A percentile compares a stretch with the other conserved stretches of the same genome.
Evolutionary conservation across 257 asterid genomes (phyloP).

Genomic region (Jaltomata sinuosa): DNA sequence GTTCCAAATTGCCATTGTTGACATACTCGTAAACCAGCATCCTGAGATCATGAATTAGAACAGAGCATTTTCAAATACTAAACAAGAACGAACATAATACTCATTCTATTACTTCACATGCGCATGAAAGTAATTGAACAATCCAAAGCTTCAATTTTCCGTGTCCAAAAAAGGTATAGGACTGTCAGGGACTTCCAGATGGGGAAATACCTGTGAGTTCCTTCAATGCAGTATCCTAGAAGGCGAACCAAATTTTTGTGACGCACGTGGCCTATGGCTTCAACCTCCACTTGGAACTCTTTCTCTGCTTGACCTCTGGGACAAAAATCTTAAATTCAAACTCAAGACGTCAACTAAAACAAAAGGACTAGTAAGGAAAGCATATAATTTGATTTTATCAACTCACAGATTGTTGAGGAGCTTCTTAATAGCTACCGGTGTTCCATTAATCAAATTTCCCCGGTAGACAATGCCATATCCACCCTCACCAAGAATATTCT

Average conservation of each 20-base stretch:
- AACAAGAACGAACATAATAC: not conserved
- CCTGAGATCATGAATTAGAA: conserved; percentile 23
- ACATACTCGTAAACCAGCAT: conserved; percentile 84
- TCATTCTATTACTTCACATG: not conserved
- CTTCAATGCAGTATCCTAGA: conserved; percentile 93
- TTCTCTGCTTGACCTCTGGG: conserved; percentile 95
- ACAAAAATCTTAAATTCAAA: not conserved
- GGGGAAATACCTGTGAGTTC: conserved; percentile 75
- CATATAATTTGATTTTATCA: not conserved
- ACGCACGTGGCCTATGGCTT: conserved; percentile 92
- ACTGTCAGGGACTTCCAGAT: not conserved
- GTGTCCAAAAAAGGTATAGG: not conserved
- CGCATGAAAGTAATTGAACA: not conserved
- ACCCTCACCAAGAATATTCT: conserved; percentile 87
- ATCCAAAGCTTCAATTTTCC: not conserved
- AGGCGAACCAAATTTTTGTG: conserved; percentile 96
- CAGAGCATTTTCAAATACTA: not conserved
- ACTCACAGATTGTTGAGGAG: conserved; percentile 96
- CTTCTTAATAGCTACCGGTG: conserved; percentile 82
- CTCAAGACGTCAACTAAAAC: not conserved
- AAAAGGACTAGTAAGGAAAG: not conserved
- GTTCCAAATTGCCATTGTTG: conserved; percentile 85
- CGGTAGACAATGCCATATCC: conserved; percentile 92
- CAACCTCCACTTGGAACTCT: conserved; percentile 91
- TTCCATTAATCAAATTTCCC: conserved; percentile 72